Evolutionary conservation across 2,329 filamentous ascomycete species (phyloP), one percentile per base, ranked within the genome.

Genomic region (Pyricularia grisea): DNA sequence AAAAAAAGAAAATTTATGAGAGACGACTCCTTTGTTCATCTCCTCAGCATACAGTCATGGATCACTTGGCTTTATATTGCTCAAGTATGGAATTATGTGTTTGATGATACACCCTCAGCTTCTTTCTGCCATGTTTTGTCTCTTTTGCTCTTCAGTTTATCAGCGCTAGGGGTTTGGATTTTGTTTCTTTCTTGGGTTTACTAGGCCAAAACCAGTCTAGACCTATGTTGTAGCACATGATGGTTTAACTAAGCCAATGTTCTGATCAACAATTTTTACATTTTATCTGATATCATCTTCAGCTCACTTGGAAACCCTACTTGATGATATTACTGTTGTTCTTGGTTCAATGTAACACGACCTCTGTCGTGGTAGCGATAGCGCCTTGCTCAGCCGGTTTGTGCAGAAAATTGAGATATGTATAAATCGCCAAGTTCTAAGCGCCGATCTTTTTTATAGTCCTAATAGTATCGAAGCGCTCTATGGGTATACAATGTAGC

Each of bases 121-220:
- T 33, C 30, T 20, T 66, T 66, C n/a, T 27, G 30, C 64, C 31
- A 33, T 17, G 23, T 42, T n/a, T n/a, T n/a, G 9, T 42, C 6
- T 17, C 6, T 42, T 66, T 69, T 25, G 4, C 28, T 36, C 60
- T 20, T 60, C n/a, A 27, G 14, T 60, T 50, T 42, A 55, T 33
- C 60, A 66, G 64, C 30, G 30, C 17, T 42, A 66, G 33, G 31
- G 60, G 36, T n/a, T 55, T 69, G 28, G 65, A 36, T 68, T 71
- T 71, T 68, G 30, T 66, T 36, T 55, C 11, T n/a, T 50, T 33
- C 17, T 50, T 42, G 63, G 2, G 30, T 14, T 28, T 31, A 30
- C 27, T n/a, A 61, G 58, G 11, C 58, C 27, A 25, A 58, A 58
- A 27, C 58, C 12, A 61, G 58, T 27, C 58, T 23, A 27, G 58